Evolutionary conservation across 495 filamentous ascomycete genomes (phyloP).

Genomic region (Pyronema domesticum): DNA sequence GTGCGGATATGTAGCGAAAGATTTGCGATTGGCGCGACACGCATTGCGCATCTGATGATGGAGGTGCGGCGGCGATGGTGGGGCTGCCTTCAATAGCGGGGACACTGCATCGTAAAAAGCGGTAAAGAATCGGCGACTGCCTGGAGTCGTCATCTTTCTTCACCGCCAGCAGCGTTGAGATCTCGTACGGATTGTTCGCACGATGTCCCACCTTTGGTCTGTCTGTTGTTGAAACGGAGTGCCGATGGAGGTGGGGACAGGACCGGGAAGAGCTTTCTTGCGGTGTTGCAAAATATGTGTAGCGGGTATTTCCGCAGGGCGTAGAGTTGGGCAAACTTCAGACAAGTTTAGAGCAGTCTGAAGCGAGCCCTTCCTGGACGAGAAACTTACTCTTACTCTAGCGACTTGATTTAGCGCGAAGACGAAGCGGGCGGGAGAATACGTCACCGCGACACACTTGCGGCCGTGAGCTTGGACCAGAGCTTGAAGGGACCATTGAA

Average conservation of each 20-base stretch:
- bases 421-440: too few relatives aligned
- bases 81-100: conserved; percentile 12
- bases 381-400: background rate
- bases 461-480: background rate
- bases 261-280: background rate
- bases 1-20: conserved; percentile 3
- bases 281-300: background rate
- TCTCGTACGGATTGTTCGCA: background rate
- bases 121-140: conserved; percentile 19
- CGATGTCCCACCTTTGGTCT: background rate
- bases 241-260: background rate
- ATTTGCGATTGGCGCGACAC: conserved; percentile 8
- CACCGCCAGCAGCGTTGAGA: background rate
- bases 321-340: background rate
- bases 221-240: background rate
- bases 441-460: background rate
- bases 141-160: background rate
- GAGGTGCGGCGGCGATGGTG: conserved; percentile 6
- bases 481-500: too few relatives aligned
- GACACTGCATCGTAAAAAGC: conserved; percentile 19
- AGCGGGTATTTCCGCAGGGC: background rate
- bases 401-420: background rate
- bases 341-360: background rate
- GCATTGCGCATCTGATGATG: conserved; percentile 6
- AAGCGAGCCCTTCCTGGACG: background rate